phyloP scores from a whole-genome alignment of 441 rosid genomes.

The Dalechampia spathulata region DNA sequence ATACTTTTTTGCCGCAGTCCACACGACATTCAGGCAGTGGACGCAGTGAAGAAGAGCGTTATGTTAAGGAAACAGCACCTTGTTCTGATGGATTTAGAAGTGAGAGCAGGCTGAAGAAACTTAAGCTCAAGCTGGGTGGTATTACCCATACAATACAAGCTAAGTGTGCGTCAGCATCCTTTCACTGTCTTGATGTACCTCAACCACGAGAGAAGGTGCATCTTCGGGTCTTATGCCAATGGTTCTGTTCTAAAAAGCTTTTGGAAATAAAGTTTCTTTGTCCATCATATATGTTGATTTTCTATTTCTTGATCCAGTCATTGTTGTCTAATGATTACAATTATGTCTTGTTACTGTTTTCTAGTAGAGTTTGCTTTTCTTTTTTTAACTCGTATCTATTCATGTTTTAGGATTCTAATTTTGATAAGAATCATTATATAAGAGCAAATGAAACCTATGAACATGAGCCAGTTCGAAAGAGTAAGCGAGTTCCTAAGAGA shows the following conservation, averaged over 20 bases:
- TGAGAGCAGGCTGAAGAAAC: conserved; percentile 49
- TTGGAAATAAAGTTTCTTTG: neutral
- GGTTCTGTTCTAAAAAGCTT: neutral
- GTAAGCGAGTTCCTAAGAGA: conserved; percentile 66
- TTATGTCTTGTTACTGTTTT: neutral
- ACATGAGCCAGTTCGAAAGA: conserved; percentile 47
- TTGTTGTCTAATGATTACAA: neutral
- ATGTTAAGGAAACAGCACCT: conserved; percentile 14
- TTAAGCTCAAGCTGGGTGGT: conserved; percentile 82
- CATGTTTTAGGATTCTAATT: conserved; percentile 26
- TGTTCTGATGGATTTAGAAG: conserved; percentile 29
- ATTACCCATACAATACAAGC: conserved; percentile 56
- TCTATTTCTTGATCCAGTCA: neutral
- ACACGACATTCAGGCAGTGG: conserved; percentile 23
- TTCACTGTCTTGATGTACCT: conserved; percentile 17
- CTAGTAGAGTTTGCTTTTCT: neutral
- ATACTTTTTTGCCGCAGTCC: conserved; percentile 23
- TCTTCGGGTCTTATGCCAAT: conserved; percentile 17
- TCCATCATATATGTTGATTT: neutral
- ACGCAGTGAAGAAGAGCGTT: conserved; percentile 20
- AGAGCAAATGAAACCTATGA: conserved; percentile 27
- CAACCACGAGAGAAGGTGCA: conserved; percentile 21
- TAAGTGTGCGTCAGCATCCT: conserved; percentile 28
- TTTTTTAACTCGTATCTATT: neutral
- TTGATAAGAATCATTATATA: conserved; percentile 22